Base-by-base conservation (phyloP, 345 rosid species). In the Salix purpurea region DNA sequence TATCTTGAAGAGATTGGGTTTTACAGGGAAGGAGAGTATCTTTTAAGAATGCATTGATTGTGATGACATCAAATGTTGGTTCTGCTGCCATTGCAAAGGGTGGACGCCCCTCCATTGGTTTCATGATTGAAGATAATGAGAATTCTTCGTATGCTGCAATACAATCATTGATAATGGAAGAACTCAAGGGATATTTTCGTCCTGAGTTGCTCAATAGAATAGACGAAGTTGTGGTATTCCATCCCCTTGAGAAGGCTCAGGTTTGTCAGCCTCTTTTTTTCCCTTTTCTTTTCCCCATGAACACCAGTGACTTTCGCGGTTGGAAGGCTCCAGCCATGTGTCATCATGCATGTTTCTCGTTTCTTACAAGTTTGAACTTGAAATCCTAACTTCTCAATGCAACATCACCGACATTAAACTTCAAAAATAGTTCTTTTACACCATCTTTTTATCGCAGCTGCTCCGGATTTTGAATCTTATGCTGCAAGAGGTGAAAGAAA, bases 121-220 rank as follows among this genome's bases (percentile, higher is more conserved):
- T 96, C 82, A 50, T 89, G 74, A 74, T 84, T 67, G 80, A 79
- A 15, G 91, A 92, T 54, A 81, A 90, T 67, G 87, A 88, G 76
- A 77, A 85, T 46, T 80, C 89, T 56, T 88, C 98, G 3, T 89
- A 93, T 81, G 81, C 90, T 42, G 92, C 94, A 76, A 92, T 93
- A 87, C 92, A 90, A 83, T 84, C 93, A 28, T 76, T 92, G 70
- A 92, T 96, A 42, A 85, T 85, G 66, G 97, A 93, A 83, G 97
- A 96, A 86, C 94, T 96, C 68, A 93, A 93, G 80, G 79, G 83
- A 74, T 96, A 90, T 75, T 96, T 96, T 83, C 93, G 98, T 71
- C 99, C 99, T 0, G 99, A 96, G 89, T 81, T 96, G 72, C 91
- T 96, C 83, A 96, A 96, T 89, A 87, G 99, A 83, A 87, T 96